Evolutionary conservation across 2,329 filamentous ascomycete genomes (phyloP).

Genomic region (Malbranchea zuffiana): DNA sequence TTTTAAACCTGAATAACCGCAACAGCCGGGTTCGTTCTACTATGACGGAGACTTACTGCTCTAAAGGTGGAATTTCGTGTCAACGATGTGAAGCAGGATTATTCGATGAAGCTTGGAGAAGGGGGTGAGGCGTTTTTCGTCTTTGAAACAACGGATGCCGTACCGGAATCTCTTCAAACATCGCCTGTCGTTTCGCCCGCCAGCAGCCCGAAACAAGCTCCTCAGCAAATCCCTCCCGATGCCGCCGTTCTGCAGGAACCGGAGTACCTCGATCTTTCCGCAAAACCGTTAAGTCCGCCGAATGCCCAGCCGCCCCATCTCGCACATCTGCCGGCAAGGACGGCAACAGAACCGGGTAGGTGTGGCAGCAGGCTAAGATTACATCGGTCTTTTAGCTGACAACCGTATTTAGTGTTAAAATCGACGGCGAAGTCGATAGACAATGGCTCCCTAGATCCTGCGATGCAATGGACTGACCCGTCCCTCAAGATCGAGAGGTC

Average conservation of each 20-base stretch:
- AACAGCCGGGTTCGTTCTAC: background rate
- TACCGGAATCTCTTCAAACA: conserved; percentile 88
- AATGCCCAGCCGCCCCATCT: conserved; percentile 8
- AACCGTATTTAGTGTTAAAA: too few species aligned
- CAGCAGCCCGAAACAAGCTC: conserved; percentile 54
- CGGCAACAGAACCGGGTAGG: conserved; percentile 30
- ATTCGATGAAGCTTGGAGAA: conserved; percentile 96
- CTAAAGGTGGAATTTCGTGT: conserved; percentile 76
- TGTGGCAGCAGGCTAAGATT: too few species aligned
- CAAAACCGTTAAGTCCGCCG: conserved; percentile 18
- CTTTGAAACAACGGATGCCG: conserved; percentile 84
- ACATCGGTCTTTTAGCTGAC: background rate
- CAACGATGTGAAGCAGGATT: conserved; percentile 83
- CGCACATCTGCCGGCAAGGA: conserved; percentile 24
- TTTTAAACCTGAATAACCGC: background rate
- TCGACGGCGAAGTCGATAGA: too few species aligned
- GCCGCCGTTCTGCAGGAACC: conserved; percentile 37
- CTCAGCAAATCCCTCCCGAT: conserved; percentile 23
- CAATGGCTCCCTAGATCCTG: too few species aligned
- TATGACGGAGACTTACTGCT: background rate
- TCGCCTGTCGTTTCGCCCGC: conserved; percentile 85
- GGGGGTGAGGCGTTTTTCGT: conserved; percentile 98
- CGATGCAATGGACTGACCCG: too few species aligned
- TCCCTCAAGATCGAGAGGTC: too few species aligned
- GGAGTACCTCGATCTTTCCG: conserved; percentile 39